phyloP scores from a whole-genome alignment of 2,329 filamentous ascomycete genomes.

The Sporothrix variecibatus region DNA sequence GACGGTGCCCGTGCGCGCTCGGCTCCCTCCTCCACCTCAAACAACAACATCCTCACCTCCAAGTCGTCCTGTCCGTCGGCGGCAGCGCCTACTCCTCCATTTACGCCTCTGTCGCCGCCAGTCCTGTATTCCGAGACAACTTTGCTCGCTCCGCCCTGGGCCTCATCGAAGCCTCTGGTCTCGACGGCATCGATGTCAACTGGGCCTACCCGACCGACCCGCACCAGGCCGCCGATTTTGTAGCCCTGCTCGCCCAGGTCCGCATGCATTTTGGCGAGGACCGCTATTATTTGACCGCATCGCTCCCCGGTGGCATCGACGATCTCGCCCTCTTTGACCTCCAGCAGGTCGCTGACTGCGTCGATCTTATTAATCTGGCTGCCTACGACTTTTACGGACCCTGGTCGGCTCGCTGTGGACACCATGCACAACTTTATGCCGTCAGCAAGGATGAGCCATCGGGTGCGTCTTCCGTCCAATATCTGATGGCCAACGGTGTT shows the following conservation, averaged over 20 bases:
- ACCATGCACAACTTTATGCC: slow-evolving; percentile 74
- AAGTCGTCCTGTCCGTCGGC: slow-evolving; percentile 76
- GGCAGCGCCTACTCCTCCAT: slow-evolving; percentile 65
- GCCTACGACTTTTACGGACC: slow-evolving; percentile 77
- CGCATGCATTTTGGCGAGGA: slow-evolving; percentile 69
- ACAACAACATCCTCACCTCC: slow-evolving; percentile 67
- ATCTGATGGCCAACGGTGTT: slow-evolving; percentile 66
- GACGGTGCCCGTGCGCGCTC: slow-evolving; percentile 70
- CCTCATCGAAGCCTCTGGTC: slow-evolving; percentile 68
- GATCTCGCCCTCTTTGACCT: slow-evolving; percentile 71
- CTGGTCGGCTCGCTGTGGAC: slow-evolving; percentile 68
- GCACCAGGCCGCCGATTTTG: slow-evolving; percentile 69
- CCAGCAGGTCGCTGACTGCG: slow-evolving; percentile 59
- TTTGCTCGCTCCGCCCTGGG: slow-evolving; percentile 69
- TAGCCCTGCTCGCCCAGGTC: slow-evolving; percentile 66
- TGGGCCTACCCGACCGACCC: slow-evolving; percentile 74
- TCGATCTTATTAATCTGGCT: slow-evolving; percentile 78
- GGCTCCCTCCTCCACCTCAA: slow-evolving; percentile 75
- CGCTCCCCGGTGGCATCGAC: slow-evolving; percentile 68
- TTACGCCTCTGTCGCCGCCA: slow-evolving; percentile 68
- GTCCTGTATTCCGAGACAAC: slow-evolving; percentile 61
- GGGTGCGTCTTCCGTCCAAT: slow-evolving; percentile 66
- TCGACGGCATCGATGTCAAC: slow-evolving; percentile 78
- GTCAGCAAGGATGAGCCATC: slow-evolving; percentile 63
- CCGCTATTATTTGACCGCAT: slow-evolving; percentile 69